phyloP scores from a whole-genome alignment of 805 yeast species.

The Hanseniaspora guilliermondii region DNA sequence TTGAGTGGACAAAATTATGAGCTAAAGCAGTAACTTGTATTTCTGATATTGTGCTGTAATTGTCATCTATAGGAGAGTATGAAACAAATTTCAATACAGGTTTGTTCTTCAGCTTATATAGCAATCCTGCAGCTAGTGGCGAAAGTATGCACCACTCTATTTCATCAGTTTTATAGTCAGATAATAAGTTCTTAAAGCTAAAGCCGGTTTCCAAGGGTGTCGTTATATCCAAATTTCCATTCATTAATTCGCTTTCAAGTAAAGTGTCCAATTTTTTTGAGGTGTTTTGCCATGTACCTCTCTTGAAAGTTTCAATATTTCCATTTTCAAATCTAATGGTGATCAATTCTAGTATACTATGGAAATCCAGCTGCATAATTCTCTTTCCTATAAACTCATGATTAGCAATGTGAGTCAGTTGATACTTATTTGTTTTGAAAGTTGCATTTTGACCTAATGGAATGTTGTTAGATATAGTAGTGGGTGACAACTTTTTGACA shows the following conservation, averaged over 20 bases:
- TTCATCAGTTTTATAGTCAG: background rate
- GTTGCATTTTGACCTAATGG: conserved; percentile 14
- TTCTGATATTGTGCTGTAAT: conserved; percentile 16
- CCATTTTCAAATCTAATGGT: conserved; percentile 15
- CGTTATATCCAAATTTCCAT: conserved; percentile 6
- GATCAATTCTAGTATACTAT: conserved; percentile 17
- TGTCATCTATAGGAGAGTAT: background rate
- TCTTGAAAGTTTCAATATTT: conserved; percentile 12
- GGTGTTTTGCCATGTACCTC: conserved; percentile 15
- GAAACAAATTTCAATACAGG: background rate
- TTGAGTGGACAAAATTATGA: conserved; percentile 25
- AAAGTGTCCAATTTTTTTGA: conserved; percentile 1
- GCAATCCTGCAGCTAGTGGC: conserved; percentile 10
- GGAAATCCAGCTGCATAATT: conserved; percentile 9
- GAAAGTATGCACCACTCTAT: conserved; percentile 13
- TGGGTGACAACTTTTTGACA: conserved; percentile 18
- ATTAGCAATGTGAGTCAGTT: conserved; percentile 12
- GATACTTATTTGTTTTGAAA: conserved; percentile 13
- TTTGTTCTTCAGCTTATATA: background rate
- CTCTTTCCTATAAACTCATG: conserved; percentile 9
- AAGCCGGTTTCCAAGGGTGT: conserved; percentile 13
- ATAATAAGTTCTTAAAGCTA: background rate
- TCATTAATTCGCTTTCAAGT: background rate
- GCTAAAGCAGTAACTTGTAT: conserved; percentile 26
- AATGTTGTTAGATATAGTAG: conserved; percentile 18